Evolutionary conservation across 2,329 filamentous ascomycete species (phyloP), one percentile per base, ranked within the genome.

Genomic region (Colletotrichum liriopes): DNA sequence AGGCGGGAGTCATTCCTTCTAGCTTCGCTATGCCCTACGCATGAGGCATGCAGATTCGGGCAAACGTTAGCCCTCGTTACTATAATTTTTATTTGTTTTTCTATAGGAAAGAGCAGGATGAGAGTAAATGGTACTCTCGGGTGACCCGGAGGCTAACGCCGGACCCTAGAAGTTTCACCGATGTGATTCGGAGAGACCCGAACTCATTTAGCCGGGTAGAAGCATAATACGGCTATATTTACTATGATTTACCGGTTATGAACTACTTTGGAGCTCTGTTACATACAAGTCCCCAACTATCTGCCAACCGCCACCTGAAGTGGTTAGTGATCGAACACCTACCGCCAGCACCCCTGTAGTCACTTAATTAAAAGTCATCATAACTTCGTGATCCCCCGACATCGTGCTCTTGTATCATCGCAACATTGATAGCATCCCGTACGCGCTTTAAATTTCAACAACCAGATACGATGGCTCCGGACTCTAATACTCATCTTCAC

Each of bases 341-440:
- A 26, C 54, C 7, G 23, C 35, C 12, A 23, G 20, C 23, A 41
- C 32, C 45, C 59, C 32, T 62, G 45, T 39, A 51, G n/a, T 49
- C 47, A 12, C 23, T 45, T 23, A 29, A 4, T 54, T n/a, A 64
- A 64, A 64, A 64, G 61, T 55, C 61, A 55, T 64, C 49, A 23
- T 41, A 6, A 54, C 26, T 54, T 54, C 56, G 35, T 35, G 32
- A 62, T 29, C 45, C 18, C 43, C 35, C 14, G 26, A 35, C 35
- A n/a, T 35, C 47, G n/a, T 23, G 32, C 20, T 29, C 37, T 29
- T 5, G 26, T 20, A 14, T 26, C 45, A 29, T 62, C 60, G 12
- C 32, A 62, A 6, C 14, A 51, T 51, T 18, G 35, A 23, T 8
- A 51, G 12, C 35, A 51, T 20, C 18, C 16, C n/a, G n/a, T 29